phyloP scores from a whole-genome alignment of 495 filamentous ascomycete genomes.

The Xylaria nigripes region DNA sequence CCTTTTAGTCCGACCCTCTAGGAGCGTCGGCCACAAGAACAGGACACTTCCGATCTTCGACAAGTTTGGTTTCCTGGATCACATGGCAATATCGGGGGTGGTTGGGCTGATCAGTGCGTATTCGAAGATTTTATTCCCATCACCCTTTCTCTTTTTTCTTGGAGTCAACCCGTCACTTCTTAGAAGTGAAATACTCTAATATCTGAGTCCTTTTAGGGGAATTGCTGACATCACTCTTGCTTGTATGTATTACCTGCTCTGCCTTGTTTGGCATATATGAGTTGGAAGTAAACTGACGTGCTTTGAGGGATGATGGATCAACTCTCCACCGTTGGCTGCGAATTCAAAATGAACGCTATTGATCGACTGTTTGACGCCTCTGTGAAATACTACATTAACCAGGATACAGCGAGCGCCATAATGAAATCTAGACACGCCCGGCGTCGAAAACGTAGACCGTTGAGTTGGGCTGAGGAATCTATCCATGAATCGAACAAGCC shows the following conservation, averaged over 20 bases:
- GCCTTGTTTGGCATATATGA: slow-evolving; percentile 1
- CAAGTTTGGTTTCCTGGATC: slow-evolving; percentile 68
- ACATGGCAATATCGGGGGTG: slow-evolving; percentile 61
- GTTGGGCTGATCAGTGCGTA: slow-evolving; percentile 29
- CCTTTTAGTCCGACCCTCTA: slow-evolving; percentile 60
- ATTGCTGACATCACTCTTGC: slow-evolving; percentile 58
- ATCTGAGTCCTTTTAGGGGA: slow-evolving; percentile 17
- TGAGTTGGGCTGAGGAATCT: slow-evolving; percentile 35
- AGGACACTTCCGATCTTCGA: slow-evolving; percentile 44
- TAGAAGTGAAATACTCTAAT: slow-evolving; percentile 24
- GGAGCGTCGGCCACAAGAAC: slow-evolving; percentile 34
- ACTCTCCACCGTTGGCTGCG: slow-evolving; percentile 51
- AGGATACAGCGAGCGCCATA: slow-evolving; percentile 15
- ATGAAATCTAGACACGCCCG: slow-evolving; percentile 11
- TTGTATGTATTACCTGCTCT: slow-evolving; percentile 36
- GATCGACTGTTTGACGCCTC: slow-evolving; percentile 42
- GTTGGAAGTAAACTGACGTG: not conserved
- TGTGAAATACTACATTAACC: slow-evolving; percentile 35
- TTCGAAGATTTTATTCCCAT: not conserved
- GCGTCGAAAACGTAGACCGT: slow-evolving; percentile 11
- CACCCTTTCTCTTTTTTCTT: not conserved
- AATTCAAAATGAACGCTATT: slow-evolving; percentile 46
- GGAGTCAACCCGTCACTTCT: too few relatives aligned
- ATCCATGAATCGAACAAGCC: slow-evolving; percentile 43
- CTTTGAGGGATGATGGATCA: slow-evolving; percentile 57